Percentiles rank a stretch among this genome's conserved stretches.
Evolutionary conservation across 1,284 basidiomycete genomes (phyloP).

Genomic region (Blastosporella zonata): DNA sequence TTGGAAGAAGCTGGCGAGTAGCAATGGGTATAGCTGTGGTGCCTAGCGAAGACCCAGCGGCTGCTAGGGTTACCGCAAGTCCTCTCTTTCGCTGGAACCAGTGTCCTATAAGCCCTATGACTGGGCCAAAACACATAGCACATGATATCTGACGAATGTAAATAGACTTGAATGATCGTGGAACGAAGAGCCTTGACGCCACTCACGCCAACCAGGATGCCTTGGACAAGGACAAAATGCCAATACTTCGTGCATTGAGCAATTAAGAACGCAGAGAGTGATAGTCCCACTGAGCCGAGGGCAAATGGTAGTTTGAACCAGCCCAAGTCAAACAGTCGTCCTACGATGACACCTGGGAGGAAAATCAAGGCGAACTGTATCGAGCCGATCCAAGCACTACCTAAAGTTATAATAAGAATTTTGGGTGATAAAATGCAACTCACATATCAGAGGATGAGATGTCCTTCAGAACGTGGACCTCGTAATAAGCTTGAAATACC

Average conservation of each 20-base stretch:
- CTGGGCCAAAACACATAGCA: slow-evolving; percentile 37
- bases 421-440: neutral
- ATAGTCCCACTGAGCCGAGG: slow-evolving; percentile 36
- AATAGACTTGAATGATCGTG: neutral
- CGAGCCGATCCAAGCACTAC: slow-evolving; percentile 13
- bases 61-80: slow-evolving; percentile 27
- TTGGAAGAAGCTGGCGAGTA: slow-evolving; percentile 36
- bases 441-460: slow-evolving; percentile 14
- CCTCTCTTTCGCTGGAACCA: slow-evolving; percentile 37
- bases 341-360: slow-evolving; percentile 9
- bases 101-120: slow-evolving; percentile 36
- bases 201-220: slow-evolving; percentile 37
- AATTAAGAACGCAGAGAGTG: slow-evolving; percentile 44
- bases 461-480: slow-evolving; percentile 29
- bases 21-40: slow-evolving; percentile 42
- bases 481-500: slow-evolving; percentile 43
- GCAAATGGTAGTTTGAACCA: slow-evolving; percentile 40
- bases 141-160: slow-evolving; percentile 22
- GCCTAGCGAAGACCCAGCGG: slow-evolving; percentile 31
- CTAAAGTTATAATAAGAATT: neutral
- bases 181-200: neutral
- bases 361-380: slow-evolving; percentile 11
- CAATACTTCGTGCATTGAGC: slow-evolving; percentile 47
- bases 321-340: slow-evolving; percentile 29
- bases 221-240: slow-evolving; percentile 47